phyloP scores from a whole-genome alignment of 768 basidiomycete genomes.

The Russula sp. region DNA sequence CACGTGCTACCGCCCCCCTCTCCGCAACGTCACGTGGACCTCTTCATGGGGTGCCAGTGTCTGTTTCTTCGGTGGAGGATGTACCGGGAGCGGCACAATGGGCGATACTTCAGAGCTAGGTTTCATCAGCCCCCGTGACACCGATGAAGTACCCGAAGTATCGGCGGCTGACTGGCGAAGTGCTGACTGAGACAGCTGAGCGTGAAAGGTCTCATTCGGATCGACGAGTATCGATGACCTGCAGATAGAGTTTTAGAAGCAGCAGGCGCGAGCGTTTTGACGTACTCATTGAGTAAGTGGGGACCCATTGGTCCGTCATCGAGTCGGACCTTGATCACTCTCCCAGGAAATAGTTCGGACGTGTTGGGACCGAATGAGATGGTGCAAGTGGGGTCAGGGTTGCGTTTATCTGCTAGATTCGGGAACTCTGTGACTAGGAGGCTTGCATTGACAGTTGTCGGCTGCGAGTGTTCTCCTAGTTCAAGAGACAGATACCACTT shows the following conservation, averaged over 20 bases:
- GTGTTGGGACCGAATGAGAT: neutral
- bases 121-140: too few species aligned
- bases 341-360: constrained; percentile 2
- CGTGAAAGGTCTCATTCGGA: constrained; percentile 24
- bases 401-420: neutral
- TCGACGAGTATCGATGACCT: constrained; percentile 29
- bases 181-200: constrained; percentile 23
- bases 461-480: constrained; percentile 54
- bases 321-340: constrained; percentile 2
- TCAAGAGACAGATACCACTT: constrained; percentile 46
- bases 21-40: neutral
- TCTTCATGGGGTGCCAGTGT: neutral
- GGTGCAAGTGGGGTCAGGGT: neutral
- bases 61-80: neutral
- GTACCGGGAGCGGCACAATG: neutral
- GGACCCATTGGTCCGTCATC: constrained; percentile 22
- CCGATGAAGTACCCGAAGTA: neutral
- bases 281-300: constrained; percentile 51
- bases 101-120: neutral
- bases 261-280: neutral
- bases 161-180: neutral
- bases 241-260: neutral
- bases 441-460: constrained; percentile 17
- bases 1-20: constrained; percentile 10
- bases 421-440: constrained; percentile 3